These are phyloP conservation scores for Morella rubra DNA, from an alignment of 306 rosid species.

Conservation along the genomic window DNA sequence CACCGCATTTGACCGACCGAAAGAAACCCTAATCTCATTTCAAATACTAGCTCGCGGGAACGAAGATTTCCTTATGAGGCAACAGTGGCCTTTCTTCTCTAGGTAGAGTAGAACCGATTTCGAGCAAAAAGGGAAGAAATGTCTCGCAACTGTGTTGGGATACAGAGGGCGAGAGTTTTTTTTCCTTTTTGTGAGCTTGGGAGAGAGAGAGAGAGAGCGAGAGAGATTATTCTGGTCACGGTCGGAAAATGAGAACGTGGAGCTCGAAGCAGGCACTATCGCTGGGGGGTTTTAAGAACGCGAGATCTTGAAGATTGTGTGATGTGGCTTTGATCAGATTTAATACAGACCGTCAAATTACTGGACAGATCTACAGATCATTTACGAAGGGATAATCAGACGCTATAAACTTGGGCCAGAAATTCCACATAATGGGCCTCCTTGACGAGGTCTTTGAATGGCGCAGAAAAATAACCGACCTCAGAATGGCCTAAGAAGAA, in stretches of 20 bases:
- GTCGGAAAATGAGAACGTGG: not conserved
- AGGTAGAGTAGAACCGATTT: not conserved
- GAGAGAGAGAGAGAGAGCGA: too few relatives aligned
- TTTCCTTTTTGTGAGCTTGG: too few relatives aligned
- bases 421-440: too few relatives aligned
- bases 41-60: constrained; percentile 2
- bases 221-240: too few relatives aligned
- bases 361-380: not conserved
- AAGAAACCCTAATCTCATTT: constrained; percentile 33
- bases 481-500: too few relatives aligned
- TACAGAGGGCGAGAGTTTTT: not conserved
- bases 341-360: constrained; percentile 26
- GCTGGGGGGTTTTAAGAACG: not conserved
- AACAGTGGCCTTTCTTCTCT: not conserved
- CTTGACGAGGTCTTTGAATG: too few relatives aligned
- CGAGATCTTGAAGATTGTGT: too few relatives aligned
- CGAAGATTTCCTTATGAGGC: too few relatives aligned
- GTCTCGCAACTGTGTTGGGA: not conserved
- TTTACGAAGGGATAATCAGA: not conserved
- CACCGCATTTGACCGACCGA: constrained; percentile 13
- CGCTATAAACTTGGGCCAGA: too few relatives aligned
- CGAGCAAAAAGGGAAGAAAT: constrained; percentile 1
- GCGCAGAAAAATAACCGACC: too few relatives aligned
- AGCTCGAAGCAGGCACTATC: not conserved
- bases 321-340: not conserved